phyloP scores from a whole-genome alignment of 345 rosid species.

The Turnera subulata region DNA sequence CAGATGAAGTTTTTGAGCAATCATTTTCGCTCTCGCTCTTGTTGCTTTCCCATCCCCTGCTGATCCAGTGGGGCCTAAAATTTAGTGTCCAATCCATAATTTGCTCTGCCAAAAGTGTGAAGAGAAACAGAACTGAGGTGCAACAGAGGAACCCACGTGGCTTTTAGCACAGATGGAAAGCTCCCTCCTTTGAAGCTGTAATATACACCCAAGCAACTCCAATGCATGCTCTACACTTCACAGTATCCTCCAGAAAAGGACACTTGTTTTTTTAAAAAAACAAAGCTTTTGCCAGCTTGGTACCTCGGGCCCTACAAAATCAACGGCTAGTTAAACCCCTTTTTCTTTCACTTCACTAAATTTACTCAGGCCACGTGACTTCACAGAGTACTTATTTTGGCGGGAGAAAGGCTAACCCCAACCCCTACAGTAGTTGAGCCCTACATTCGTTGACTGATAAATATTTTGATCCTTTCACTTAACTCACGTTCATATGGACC shows the following conservation, averaged over 20 bases:
- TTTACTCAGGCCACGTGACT: conserved; percentile 40
- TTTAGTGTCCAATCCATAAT: too few species aligned
- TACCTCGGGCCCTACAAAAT: conserved; percentile 25
- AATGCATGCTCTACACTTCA: neutral
- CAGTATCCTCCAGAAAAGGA: conserved; percentile 8
- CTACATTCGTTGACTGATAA: conserved; percentile 32
- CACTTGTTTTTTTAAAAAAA: conserved; percentile 8
- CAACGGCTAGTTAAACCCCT: conserved; percentile 40
- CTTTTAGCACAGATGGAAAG: conserved; percentile 5
- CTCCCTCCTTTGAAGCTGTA: too few species aligned
- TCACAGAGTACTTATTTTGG: conserved; percentile 16
- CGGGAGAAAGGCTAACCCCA: conserved; percentile 15
- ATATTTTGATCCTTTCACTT: neutral
- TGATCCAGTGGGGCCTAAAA: conserved; percentile 10
- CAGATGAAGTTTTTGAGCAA: too few species aligned
- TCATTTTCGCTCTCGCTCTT: too few species aligned
- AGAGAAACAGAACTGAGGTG: neutral
- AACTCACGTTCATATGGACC: neutral
- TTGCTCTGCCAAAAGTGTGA: too few species aligned
- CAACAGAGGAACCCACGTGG: conserved; percentile 23
- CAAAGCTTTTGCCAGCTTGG: conserved; percentile 22
- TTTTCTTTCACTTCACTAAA: neutral
- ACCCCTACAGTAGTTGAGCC: too few species aligned
- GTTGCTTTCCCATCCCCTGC: neutral
- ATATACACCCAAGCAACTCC: too few species aligned